These are phyloP conservation scores for Myxozyma sirexii DNA, from an alignment of 805 yeast genomes.

Conservation along the genomic window DNA sequence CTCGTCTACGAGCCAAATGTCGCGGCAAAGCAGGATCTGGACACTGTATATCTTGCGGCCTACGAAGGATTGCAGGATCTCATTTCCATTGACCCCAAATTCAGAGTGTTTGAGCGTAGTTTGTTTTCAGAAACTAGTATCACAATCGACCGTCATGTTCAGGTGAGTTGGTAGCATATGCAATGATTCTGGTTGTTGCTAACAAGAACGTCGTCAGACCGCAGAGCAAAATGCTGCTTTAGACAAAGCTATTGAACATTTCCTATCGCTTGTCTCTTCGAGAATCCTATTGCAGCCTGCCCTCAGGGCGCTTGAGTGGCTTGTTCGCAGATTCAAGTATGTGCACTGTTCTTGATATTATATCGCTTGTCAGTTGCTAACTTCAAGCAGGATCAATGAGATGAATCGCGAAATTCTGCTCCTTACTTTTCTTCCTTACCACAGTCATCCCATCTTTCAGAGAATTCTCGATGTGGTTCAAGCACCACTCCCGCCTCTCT, in stretches of 20 bases:
- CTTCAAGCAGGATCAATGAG: slow-evolving; percentile 58
- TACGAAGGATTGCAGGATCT: slow-evolving; percentile 76
- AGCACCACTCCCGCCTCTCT: slow-evolving; percentile 69
- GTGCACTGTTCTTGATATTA: slow-evolving; percentile 4
- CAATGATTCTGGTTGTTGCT: neutral
- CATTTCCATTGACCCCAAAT: slow-evolving; percentile 71
- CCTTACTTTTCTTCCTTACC: slow-evolving; percentile 78
- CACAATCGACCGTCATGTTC: slow-evolving; percentile 77
- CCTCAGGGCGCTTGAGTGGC: slow-evolving; percentile 88
- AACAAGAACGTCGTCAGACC: slow-evolving; percentile 40
- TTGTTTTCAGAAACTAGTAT: slow-evolving; percentile 84
- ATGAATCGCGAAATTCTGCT: slow-evolving; percentile 75
- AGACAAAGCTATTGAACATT: slow-evolving; percentile 72
- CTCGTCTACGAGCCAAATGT: slow-evolving; percentile 80
- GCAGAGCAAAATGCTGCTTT: slow-evolving; percentile 75
- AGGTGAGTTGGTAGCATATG: slow-evolving; percentile 41
- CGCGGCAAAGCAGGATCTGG: slow-evolving; percentile 95
- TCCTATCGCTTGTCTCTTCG: slow-evolving; percentile 72
- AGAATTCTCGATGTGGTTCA: slow-evolving; percentile 75
- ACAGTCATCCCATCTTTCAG: slow-evolving; percentile 69
- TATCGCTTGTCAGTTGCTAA: neutral
- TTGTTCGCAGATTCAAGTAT: slow-evolving; percentile 73
- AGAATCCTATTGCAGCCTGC: slow-evolving; percentile 76
- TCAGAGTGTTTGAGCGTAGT: slow-evolving; percentile 66
- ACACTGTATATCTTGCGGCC: slow-evolving; percentile 70